Evolutionary conservation across 2,329 filamentous ascomycete species (phyloP).

Genomic region (Colletotrichum tanaceti): DNA sequence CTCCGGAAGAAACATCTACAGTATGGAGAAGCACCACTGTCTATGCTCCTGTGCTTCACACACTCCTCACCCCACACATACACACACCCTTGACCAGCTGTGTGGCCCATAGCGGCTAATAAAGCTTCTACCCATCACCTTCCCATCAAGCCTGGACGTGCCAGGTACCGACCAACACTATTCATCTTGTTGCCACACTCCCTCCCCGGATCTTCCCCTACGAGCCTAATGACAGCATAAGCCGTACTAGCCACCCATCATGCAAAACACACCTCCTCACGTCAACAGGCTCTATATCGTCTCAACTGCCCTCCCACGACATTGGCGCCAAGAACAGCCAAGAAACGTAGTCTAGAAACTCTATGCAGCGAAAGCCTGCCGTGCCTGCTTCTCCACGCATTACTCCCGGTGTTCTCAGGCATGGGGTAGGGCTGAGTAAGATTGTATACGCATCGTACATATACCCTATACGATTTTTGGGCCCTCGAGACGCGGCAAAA

Average conservation of each 20-base stretch:
- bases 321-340: conserved; percentile 11
- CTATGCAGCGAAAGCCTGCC: neutral
- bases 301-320: neutral
- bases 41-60: neutral
- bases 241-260: neutral
- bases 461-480: neutral
- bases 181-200: neutral
- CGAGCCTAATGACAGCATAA: neutral
- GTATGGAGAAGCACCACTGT: neutral
- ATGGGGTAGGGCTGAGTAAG: neutral
- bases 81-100: neutral
- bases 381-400: neutral
- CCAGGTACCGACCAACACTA: neutral
- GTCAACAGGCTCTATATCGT: conserved; percentile 4
- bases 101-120: neutral
- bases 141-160: neutral
- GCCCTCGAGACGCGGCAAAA: neutral
- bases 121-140: neutral
- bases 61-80: neutral
- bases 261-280: conserved; percentile 3
- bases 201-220: neutral
- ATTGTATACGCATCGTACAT: no score
- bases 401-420: neutral
- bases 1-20: neutral
- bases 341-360: neutral